Evolutionary conservation across 1,284 basidiomycete genomes (phyloP).

Genomic region (Cutaneotrichosporon curvatum): DNA sequence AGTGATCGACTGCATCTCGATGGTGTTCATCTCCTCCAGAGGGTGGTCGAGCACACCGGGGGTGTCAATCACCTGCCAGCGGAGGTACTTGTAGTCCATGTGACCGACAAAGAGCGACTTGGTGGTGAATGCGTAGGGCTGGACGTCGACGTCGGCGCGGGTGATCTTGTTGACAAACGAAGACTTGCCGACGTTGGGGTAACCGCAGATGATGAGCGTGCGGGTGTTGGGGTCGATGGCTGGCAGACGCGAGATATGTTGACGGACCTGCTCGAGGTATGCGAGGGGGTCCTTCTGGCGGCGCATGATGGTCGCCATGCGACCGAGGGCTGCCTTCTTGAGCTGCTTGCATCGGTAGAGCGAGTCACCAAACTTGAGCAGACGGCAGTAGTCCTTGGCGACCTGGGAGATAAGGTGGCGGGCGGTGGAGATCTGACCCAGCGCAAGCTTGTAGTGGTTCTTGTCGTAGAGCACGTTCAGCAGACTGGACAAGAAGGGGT

Average conservation of each 20-base stretch:
- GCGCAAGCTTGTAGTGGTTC: constrained; percentile 95
- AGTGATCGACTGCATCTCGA: constrained; percentile 98
- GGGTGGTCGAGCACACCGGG: constrained; percentile 82
- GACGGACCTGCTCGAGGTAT: constrained; percentile 93
- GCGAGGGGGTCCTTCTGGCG: constrained; percentile 93
- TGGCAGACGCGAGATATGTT: constrained; percentile 93
- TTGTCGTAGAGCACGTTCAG: constrained; percentile 98
- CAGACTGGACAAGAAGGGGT: constrained; percentile 86
- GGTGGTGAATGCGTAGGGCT: constrained; percentile 96
- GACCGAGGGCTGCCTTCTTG: constrained; percentile 87
- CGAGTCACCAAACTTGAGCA: constrained; percentile 93
- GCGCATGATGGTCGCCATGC: constrained; percentile 95
- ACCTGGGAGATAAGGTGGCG: constrained; percentile 91
- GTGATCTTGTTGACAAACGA: constrained; percentile 98
- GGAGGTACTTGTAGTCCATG: constrained; percentile 92
- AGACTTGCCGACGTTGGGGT: constrained; percentile 95
- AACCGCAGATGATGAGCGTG: constrained; percentile 89
- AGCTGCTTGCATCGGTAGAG: constrained; percentile 95
- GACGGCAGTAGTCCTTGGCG: constrained; percentile 87
- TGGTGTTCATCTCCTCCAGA: constrained; percentile 97
- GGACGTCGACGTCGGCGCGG: constrained; percentile 92
- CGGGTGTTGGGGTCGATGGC: constrained; percentile 91
- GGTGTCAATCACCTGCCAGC: constrained; percentile 97
- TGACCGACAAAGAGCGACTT: constrained; percentile 95
- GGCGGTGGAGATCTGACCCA: constrained; percentile 88